Base-by-base conservation (phyloP, 202 grass and related monocot genomes). In the Elaeis oleifera region DNA sequence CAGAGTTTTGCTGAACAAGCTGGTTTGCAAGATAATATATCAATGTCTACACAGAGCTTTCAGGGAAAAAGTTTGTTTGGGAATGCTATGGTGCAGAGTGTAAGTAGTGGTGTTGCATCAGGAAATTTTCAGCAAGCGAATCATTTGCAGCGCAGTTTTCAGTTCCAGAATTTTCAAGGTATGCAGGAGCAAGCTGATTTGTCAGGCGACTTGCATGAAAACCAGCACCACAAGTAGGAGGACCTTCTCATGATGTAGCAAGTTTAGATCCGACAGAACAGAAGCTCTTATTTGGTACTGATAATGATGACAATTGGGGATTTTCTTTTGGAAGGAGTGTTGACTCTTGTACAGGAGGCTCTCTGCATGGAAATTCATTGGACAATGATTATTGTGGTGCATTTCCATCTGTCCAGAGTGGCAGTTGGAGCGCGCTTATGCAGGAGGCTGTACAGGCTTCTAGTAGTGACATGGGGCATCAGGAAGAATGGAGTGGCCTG, bases 381-480 rank as follows among this genome's bases (percentile, higher is more conserved):
- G 82, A 80, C 50, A 85, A 81, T 84, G 76, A 81, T 74, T 76
- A 83, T 56, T 66, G 66, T 75, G 83, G 83, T 58, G 62, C 77
- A 67, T 73, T 83, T 68, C 76, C 88, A 68, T 94, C 95, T 78
- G 56, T 87, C n/a, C 82, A 95, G 61, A 89, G 88, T 71, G 95
- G 95, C 59, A 99, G 95, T 56, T 99, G 95, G 95, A 99, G 95
- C 68, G 95, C 95, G 36, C 89, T 99, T 72, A 95, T 99, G 95
- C 95, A 99, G 78, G 95, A 99, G 50, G 89, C 95, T 3, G 60
- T 99, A 51, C 85, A 99, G 74, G 84, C 73, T 71, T 87, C 89
- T 51, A 87, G 72, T 69, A 99, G 89, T 76, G 83, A 94, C 21
- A 86, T 84, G 69, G 87, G 68, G 71, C 70, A 78, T 50, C 88